Conservation (phyloP, 768 basidiomycete species). For the Inosperma sp. region DNA sequence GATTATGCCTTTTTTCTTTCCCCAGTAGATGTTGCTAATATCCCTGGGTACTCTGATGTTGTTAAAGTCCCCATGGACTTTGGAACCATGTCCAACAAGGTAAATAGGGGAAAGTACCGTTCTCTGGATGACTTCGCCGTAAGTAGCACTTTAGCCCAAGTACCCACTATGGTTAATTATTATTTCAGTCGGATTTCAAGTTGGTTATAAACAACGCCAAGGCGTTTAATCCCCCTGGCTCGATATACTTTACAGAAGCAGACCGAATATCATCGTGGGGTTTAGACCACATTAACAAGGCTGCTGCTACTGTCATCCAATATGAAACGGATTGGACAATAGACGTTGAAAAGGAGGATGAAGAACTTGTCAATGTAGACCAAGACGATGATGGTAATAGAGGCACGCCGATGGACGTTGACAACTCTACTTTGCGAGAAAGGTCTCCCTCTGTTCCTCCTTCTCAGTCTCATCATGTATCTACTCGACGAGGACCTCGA, state of each 20-base stretch:
- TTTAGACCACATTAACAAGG: constrained; percentile 68
- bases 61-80: constrained; percentile 91
- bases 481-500: constrained; percentile 42
- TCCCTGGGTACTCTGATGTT: constrained; percentile 60
- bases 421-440: constrained; percentile 34
- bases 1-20: constrained; percentile 79
- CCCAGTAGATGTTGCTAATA: constrained; percentile 58
- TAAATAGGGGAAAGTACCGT: constrained; percentile 69
- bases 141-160: constrained; percentile 24
- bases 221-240: constrained; percentile 67
- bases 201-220: constrained; percentile 74
- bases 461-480: constrained; percentile 34
- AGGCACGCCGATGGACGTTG: constrained; percentile 44
- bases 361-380: constrained; percentile 38
- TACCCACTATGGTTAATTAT: constrained; percentile 10
- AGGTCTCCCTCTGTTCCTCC: constrained; percentile 47
- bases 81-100: constrained; percentile 78
- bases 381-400: constrained; percentile 34
- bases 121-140: constrained; percentile 79
- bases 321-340: constrained; percentile 84
- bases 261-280: constrained; percentile 67
- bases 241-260: constrained; percentile 72
- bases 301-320: constrained; percentile 69
- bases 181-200: constrained; percentile 57
- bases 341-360: constrained; percentile 67